Conservation (phyloP, 768 basidiomycete genomes). For the Steccherinum ochraceum region DNA sequence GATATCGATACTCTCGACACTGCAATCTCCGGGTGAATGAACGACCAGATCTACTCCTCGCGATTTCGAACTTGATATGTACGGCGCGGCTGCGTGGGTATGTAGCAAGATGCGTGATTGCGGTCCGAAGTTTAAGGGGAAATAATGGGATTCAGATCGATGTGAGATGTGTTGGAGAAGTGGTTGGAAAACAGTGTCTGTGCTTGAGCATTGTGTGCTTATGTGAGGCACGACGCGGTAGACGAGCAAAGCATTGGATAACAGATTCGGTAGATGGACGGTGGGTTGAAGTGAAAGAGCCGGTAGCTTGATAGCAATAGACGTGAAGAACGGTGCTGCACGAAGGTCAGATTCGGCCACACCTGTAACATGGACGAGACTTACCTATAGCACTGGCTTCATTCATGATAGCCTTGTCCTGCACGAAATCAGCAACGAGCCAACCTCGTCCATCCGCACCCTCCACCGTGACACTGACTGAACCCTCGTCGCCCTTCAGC, state of each 20-base stretch:
- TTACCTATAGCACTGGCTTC: constrained; percentile 39
- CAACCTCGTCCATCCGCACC: constrained; percentile 50
- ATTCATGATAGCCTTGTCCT: constrained; percentile 24
- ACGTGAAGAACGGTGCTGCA: constrained; percentile 7
- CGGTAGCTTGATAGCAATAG: constrained; percentile 7
- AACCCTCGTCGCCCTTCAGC: constrained; percentile 3
- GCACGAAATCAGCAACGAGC: constrained; percentile 52
- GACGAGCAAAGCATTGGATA: constrained; percentile 57
- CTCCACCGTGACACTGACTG: constrained; percentile 48
- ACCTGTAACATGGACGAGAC: constrained; percentile 15
- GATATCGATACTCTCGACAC: constrained; percentile 37
- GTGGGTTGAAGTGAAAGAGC: constrained; percentile 32
- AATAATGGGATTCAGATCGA: constrained; percentile 61
- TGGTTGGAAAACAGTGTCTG: constrained; percentile 54
- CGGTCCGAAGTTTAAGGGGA: constrained; percentile 35
- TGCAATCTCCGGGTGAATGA: constrained; percentile 56
- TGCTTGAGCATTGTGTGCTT: constrained; percentile 1
- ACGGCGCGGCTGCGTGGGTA: constrained; percentile 65
- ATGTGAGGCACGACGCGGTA: constrained; percentile 45
- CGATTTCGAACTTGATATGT: constrained; percentile 30
- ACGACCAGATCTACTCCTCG: constrained; percentile 49
- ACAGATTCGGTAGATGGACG: constrained; percentile 47
- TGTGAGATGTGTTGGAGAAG: constrained; percentile 61
- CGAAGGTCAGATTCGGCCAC: not conserved
- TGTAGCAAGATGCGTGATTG: constrained; percentile 48